A percentile compares a stretch with the other conserved stretches of the same genome.
Evolutionary conservation across 2,329 filamentous ascomycete species (phyloP).

Genomic region (Scedosporium minutisporum): DNA sequence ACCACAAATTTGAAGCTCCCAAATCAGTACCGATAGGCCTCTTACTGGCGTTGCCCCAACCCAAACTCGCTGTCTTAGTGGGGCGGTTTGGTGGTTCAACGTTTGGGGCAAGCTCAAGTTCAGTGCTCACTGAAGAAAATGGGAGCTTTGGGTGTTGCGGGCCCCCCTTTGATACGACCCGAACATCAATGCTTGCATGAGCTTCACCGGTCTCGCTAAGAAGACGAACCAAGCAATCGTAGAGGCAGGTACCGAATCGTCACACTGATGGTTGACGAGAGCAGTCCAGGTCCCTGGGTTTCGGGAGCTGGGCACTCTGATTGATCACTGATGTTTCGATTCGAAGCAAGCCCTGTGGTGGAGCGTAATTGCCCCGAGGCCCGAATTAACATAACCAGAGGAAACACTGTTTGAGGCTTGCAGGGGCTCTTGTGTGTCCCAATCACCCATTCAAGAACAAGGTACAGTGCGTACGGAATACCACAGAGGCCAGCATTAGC

Average conservation of each 20-base stretch:
- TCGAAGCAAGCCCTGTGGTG: neutral
- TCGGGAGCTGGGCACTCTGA: neutral
- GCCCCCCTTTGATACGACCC: neutral
- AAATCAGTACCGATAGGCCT: neutral
- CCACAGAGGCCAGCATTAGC: too few relatives aligned
- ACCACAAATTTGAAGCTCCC: neutral
- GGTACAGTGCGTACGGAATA: neutral
- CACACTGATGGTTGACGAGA: too few relatives aligned
- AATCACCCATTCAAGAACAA: neutral
- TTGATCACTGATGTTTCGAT: neutral
- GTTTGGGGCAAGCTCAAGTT: too few relatives aligned
- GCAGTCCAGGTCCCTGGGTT: neutral
- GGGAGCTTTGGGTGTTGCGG: too few relatives aligned
- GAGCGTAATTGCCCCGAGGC: neutral
- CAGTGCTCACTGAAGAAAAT: too few relatives aligned
- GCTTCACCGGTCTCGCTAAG: too few relatives aligned
- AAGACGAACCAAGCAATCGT: too few relatives aligned
- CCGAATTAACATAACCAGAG: neutral
- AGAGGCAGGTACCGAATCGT: too few relatives aligned
- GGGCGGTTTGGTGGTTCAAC: neutral
- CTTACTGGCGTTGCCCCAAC: neutral
- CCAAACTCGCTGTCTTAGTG: neutral
- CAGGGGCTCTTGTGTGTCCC: neutral
- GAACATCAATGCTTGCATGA: too few relatives aligned
- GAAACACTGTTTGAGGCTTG: neutral